These are phyloP conservation scores for Chaetomium olivaceum DNA, from an alignment of 2,329 filamentous ascomycete genomes.

Conservation along the genomic window DNA sequence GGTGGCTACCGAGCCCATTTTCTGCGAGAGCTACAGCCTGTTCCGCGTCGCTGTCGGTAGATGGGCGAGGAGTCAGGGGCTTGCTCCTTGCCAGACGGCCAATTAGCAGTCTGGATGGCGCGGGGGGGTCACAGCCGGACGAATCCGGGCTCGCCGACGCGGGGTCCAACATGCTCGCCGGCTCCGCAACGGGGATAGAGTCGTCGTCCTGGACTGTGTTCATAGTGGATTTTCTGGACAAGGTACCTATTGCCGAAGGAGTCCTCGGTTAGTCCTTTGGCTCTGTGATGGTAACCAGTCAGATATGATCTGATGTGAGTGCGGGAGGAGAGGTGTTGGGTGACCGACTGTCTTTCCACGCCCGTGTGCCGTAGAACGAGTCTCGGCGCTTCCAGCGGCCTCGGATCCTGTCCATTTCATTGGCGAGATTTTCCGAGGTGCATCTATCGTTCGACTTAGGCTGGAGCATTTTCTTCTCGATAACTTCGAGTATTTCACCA, in stretches of 20 bases:
- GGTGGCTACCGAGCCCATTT: too few species aligned
- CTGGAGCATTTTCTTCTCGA: not conserved
- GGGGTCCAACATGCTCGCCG: not conserved
- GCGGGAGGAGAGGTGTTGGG: too few species aligned
- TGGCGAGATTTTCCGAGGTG: not conserved
- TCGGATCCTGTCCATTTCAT: not conserved
- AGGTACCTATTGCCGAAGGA: not conserved
- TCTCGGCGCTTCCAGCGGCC: not conserved
- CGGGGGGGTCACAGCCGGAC: not conserved
- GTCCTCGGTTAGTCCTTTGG: not conserved
- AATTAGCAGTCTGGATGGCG: not conserved
- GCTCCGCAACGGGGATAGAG: not conserved
- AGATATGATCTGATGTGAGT: not conserved
- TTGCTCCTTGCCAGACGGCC: not conserved
- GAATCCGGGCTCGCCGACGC: not conserved
- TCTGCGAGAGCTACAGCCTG: too few species aligned
- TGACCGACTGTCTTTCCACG: not conserved
- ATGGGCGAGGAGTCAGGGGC: not conserved
- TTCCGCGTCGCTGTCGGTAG: too few species aligned
- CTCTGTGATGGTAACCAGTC: not conserved
- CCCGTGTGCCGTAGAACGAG: not conserved
- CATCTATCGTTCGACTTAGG: not conserved
- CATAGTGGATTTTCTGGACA: not conserved
- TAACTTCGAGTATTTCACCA: not conserved
- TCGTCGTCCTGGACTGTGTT: not conserved